Evolutionary conservation across 2,329 filamentous ascomycete genomes (phyloP).

Genomic region (Monosporascus sp.): DNA sequence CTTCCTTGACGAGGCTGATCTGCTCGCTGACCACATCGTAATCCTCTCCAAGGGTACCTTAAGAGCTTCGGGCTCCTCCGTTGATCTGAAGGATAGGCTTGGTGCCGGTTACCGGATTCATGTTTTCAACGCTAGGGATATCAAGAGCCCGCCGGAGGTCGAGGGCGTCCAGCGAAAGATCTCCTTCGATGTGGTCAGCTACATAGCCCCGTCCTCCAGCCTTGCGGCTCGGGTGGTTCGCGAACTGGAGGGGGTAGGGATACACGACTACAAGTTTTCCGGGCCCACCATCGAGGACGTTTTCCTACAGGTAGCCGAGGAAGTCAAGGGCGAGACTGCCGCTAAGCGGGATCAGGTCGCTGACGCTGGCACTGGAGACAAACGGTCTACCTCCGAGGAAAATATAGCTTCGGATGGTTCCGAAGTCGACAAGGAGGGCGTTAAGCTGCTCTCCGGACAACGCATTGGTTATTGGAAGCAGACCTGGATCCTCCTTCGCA

Average conservation of each 20-base stretch:
- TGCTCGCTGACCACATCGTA: conserved; percentile 82
- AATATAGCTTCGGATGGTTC: conserved; percentile 8
- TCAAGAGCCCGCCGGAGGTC: conserved; percentile 45
- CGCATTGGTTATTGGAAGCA: conserved; percentile 67
- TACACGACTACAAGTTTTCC: conserved; percentile 77
- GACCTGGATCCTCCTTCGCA: conserved; percentile 68
- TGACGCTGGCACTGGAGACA: conserved; percentile 13
- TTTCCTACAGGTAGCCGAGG: conserved; percentile 80
- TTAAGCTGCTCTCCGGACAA: conserved; percentile 62
- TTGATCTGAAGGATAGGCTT: conserved; percentile 74
- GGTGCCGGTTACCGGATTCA: conserved; percentile 83
- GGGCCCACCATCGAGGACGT: conserved; percentile 92
- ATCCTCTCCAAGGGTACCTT: conserved; percentile 81
- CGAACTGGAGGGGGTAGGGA: conserved; percentile 58
- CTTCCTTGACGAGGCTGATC: conserved; percentile 88
- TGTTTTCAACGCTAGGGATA: conserved; percentile 54
- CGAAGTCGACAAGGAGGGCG: conserved; percentile 28
- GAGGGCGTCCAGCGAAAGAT: conserved; percentile 52
- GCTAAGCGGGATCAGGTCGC: conserved; percentile 3
- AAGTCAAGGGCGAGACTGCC: conserved; percentile 54
- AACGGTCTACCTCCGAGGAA: conserved; percentile 18
- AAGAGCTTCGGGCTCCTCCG: conserved; percentile 77
- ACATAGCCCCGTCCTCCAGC: conserved; percentile 63
- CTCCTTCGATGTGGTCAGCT: conserved; percentile 67
- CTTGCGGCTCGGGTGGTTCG: conserved; percentile 68